Evolutionary conservation across 139 green algal genomes (phyloP), one percentile per base, ranked within the genome.

Genomic region (Zygnema cylindricum): DNA sequence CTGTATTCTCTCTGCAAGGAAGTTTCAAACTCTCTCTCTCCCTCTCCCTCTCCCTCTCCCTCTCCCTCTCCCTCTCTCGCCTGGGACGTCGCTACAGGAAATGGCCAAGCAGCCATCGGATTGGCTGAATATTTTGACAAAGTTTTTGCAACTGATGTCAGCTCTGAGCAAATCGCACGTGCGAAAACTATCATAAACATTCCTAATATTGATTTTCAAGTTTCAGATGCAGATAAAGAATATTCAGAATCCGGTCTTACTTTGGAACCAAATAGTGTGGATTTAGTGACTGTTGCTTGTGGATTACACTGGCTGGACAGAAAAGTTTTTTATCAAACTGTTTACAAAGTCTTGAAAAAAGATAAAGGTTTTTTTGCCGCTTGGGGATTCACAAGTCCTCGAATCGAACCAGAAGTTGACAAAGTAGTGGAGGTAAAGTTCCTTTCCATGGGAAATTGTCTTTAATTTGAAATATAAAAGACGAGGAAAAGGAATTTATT

Each of bases 131-230:
- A 79, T 11, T 79, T 79, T 43, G 11, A 79, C 7, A 25, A 3
- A 30, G 71, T 79, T 41, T 11, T 79, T 41, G 71, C 71, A 41
- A 79, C 71, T 3, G 71, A 79, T 43, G 71, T 79, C 3, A 79
- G 71, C 71, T 3, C 3, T 25, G 36, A 43, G 71, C 71, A 79
- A 43, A 41, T 79, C 3, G 71, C 71, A 43, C 3, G 38, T 7
- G 71, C 71, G 16, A 16, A 16, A 25, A 25, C 16, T 7, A 16
- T 16, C 16, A 16, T 16, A 7, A 16, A 7, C 7, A 25, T 63
- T 7, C 49, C 49, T 25, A 63, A 63, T 16, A 63, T 63, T 16
- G 49, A 63, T 7, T 63, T 63, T 63, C 49, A 16, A 25, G 49
- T 63, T 63, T 7, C 49, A 16, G 16, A 63, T 63, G 49, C 49